Evolutionary conservation across 176 grass and related monocot species (phyloP), one percentile per base, ranked within the genome.

Genomic region (Carex cristatella): DNA sequence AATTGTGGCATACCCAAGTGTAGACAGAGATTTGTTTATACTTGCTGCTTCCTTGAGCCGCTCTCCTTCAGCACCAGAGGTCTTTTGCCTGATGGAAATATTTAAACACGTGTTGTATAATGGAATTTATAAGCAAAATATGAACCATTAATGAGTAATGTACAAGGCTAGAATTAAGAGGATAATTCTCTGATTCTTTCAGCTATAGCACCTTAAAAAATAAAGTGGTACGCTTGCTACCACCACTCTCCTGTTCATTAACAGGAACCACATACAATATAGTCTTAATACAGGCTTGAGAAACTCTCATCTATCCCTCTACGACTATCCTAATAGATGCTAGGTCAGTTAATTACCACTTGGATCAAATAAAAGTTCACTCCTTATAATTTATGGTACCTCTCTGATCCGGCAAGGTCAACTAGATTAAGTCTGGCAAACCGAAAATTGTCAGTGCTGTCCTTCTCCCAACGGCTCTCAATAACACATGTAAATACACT

Each of bases 11-110:
- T 88, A 98, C 96, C 96, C 91, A 61, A 98, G 85, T 91, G 93
- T 98, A 72, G 96, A 98, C 60, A 98, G 86, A n/a, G 96, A 98
- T 94, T 91, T 98, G 61, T 98, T 98, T 72, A 98, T 98, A 87
- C 87, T 98, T 19, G 84, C 93, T 86, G 96, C 93, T 92, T 98
- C 93, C 84, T 95, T 98, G 23, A 98, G 58, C 18, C 96, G 86
- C 78, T 98, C 96, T 81, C 96, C 96, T 92, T 95, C 96, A 81
- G 96, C 96, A 83, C 96, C 96, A 86, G 96, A 98, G 61, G 90
- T 87, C 79, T 91, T 94, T 87, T 98, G 96, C 85, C 96, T 98
- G 87, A 90, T 85, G 14, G 37, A 81, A 79, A 57, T 79, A 55
- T 79, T 79, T 30, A 54, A 57, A 55, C 35, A 13, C 0, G 27